Conservation (phyloP, 2,329 filamentous ascomycete species). For the Ambrosiella beaveri region DNA sequence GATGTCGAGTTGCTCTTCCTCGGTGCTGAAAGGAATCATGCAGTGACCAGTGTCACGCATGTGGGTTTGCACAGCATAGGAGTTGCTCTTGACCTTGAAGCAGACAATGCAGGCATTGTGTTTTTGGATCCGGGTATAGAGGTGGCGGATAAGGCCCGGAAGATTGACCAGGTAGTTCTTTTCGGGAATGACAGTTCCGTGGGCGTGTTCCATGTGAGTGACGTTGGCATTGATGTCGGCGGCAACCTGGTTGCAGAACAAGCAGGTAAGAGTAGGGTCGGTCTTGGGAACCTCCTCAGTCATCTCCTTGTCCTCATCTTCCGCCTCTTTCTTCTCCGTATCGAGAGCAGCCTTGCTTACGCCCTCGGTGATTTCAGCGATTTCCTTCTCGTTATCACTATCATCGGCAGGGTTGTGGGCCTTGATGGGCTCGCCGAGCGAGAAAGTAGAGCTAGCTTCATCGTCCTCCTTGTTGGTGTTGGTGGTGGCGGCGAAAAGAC, state of each 20-base stretch:
- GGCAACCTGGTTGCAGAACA: slow-evolving; percentile 86
- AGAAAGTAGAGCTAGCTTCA: slow-evolving; percentile 80
- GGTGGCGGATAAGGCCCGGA: slow-evolving; percentile 60
- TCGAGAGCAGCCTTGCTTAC: slow-evolving; percentile 59
- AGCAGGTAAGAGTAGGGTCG: slow-evolving; percentile 41
- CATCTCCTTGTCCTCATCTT: slow-evolving; percentile 27
- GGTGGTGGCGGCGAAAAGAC: slow-evolving; percentile 18
- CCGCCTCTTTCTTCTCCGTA: slow-evolving; percentile 28
- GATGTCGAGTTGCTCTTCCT: slow-evolving; percentile 82
- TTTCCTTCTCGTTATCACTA: slow-evolving; percentile 54
- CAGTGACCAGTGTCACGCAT: slow-evolving; percentile 96
- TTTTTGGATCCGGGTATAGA: slow-evolving; percentile 65
- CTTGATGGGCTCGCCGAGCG: slow-evolving; percentile 60
- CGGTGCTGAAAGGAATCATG: slow-evolving; percentile 81
- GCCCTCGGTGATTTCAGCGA: slow-evolving; percentile 59
- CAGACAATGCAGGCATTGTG: slow-evolving; percentile 78
- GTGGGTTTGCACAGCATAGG: slow-evolving; percentile 75
- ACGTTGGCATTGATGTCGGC: slow-evolving; percentile 59
- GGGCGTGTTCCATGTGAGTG: slow-evolving; percentile 77
- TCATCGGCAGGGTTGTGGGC: slow-evolving; percentile 28
- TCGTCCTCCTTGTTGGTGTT: slow-evolving; percentile 43
- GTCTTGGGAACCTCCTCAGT: slow-evolving; percentile 18
- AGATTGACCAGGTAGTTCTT: slow-evolving; percentile 66
- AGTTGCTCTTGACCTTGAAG: slow-evolving; percentile 61
- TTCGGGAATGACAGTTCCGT: slow-evolving; percentile 94